Evolutionary conservation across 371 early-diverging fungal species (phyloP).

Genomic region (Mortierella polycephala): DNA sequence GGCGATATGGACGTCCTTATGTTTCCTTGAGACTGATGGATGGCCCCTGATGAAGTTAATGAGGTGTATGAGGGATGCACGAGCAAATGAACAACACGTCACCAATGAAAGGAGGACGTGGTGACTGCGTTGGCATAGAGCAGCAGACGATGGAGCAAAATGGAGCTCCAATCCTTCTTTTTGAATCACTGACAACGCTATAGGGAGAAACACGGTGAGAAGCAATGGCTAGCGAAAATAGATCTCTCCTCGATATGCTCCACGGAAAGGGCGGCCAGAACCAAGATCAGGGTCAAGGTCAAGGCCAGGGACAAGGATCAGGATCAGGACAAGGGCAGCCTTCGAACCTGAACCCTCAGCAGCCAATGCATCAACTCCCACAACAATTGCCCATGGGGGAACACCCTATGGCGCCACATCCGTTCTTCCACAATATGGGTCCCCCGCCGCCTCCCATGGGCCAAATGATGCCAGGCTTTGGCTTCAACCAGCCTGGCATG

Average conservation of each 20-base stretch:
- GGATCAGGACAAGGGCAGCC: conserved; percentile 1
- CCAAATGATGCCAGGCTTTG: conserved; percentile 40
- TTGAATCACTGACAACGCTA: not conserved
- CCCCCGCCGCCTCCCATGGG: conserved; percentile 31
- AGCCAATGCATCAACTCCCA: conserved; percentile 13
- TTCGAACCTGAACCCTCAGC: conserved; percentile 2
- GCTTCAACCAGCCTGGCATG: conserved; percentile 24
- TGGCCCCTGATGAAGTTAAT: not conserved
- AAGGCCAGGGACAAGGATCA: conserved; percentile 12
- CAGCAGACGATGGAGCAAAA: too few relatives aligned
- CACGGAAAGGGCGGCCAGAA: conserved; percentile 32
- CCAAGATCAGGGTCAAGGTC: conserved; percentile 22
- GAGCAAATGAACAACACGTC: not conserved
- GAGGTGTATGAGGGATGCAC: not conserved
- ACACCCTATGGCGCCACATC: conserved; percentile 19
- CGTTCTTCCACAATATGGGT: conserved; percentile 33
- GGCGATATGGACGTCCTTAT: not conserved
- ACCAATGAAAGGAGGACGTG: too few relatives aligned
- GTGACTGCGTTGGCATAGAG: too few relatives aligned
- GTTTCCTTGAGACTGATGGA: too few relatives aligned
- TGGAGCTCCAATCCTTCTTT: not conserved
- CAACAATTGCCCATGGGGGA: conserved; percentile 19
- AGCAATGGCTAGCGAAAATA: conserved; percentile 41
- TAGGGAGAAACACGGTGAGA: conserved; percentile 4
- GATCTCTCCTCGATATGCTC: conserved; percentile 53